These are phyloP conservation scores for Pyrus hybrid DNA, from an alignment of 331 rosid species.

Conservation along the genomic window DNA sequence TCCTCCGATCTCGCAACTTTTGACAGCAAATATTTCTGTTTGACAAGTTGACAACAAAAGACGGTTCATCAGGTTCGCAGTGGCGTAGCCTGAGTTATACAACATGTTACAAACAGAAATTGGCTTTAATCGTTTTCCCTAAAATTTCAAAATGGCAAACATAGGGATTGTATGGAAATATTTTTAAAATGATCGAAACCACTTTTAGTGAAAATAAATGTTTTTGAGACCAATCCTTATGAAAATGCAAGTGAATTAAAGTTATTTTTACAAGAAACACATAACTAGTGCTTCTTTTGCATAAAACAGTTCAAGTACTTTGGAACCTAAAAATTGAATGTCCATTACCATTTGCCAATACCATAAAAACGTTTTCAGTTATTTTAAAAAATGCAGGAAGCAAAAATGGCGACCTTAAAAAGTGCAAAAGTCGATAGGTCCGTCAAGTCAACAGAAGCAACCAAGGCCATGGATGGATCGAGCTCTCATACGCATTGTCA, in stretches of 20 bases:
- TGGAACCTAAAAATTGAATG: neutral
- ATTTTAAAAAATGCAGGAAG: accelerated
- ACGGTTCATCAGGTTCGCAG: neutral
- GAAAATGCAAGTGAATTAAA: too few species aligned
- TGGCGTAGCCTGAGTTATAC: neutral
- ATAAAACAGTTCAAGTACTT: too few species aligned
- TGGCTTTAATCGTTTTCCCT: neutral
- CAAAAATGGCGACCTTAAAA: neutral
- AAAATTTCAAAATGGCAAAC: neutral
- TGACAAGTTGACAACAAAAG: too few species aligned
- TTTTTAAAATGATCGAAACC: too few species aligned
- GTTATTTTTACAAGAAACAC: too few species aligned
- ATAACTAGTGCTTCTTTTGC: accelerated
- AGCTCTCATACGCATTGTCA: neutral
- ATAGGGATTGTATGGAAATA: too few species aligned
- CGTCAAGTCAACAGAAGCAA: neutral
- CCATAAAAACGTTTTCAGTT: too few species aligned
- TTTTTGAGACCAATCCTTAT: too few species aligned
- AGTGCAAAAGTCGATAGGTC: neutral
- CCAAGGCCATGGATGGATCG: neutral
- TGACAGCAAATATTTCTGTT: slow-evolving; percentile 14
- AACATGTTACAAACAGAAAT: neutral
- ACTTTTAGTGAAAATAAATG: too few species aligned
- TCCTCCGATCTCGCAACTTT: slow-evolving; percentile 15
- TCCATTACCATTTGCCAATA: neutral